Base-by-base conservation (phyloP, 2,329 filamentous ascomycete genomes). In the Ciborinia camelliae region DNA sequence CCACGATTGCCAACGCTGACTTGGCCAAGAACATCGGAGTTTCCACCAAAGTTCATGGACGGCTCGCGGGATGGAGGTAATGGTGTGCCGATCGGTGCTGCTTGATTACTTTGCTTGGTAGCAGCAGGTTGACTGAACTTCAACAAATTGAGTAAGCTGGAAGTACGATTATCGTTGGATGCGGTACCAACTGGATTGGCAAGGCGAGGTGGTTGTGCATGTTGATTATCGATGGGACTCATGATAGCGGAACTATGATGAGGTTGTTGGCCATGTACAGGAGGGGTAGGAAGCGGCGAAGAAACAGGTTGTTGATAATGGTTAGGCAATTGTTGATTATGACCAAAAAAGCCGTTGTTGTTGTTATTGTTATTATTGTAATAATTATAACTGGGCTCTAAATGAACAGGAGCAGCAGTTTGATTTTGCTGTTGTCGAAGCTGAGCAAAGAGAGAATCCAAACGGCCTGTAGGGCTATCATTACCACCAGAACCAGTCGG, bases 71-170 rank as follows among this genome's bases (percentile, higher is more conserved):
- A 71, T 50, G 68, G 69, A 64, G 70, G 69, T n/a, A 71, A 64
- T 60, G 73, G 71, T 43, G 71, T 71, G 30, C 71, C 72, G 60
- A 73, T 74, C 14, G 72, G 71, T 26, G 68, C 66, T 57, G 71
- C 66, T 51, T 70, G 69, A 43, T 47, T 70, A 15, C 64, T 48
- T 35, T 67, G 57, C 23, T 53, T 64, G 39, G 68, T 70, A 23
- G 73, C 69, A 59, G 77, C 68, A 47, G 80, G 76, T 69, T 84
- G 80, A 67, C 83, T 86, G 77, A 87, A 89, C 75, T 86, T 87
- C 68, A 90, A 80, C 67, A 90, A 76, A 72, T 84, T 89, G 66
- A 90, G 80, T 69, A 90, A 75, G 71, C 83, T 85, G 68, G 81
- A 80, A 20, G 84, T 82, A 66, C 82, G 80, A 64, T 81, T 80